Evolutionary conservation across 2,329 filamentous ascomycete genomes (phyloP).

Genomic region (Trichoderma aggressivum): DNA sequence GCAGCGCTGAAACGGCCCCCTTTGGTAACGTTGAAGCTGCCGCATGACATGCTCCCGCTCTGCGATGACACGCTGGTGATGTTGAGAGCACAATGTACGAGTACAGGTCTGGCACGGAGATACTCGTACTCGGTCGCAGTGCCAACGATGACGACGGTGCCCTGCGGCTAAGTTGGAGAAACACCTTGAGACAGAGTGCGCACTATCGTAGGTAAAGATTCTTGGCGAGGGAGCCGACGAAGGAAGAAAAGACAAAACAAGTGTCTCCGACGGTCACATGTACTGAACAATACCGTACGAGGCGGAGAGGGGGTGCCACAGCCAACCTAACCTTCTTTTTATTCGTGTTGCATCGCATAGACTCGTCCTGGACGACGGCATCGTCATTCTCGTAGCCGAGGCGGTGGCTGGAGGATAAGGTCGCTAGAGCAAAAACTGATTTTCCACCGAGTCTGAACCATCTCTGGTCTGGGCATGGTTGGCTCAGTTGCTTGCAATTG

Average conservation of each 20-base stretch:
- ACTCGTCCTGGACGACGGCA: not conserved
- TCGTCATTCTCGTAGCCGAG: conserved; percentile 6
- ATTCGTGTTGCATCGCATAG: not conserved
- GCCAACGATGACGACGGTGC: not conserved
- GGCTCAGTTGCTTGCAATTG: not conserved
- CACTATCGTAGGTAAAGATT: not conserved
- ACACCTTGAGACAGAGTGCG: not conserved
- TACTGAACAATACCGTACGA: not conserved
- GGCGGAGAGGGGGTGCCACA: conserved; percentile 3
- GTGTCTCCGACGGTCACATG: not conserved
- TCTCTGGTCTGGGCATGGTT: not conserved
- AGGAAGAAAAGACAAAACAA: not conserved
- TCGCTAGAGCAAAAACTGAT: not conserved
- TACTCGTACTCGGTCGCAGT: not conserved
- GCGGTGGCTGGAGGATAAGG: not conserved
- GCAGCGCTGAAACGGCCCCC: not conserved
- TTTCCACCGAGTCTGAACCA: not conserved
- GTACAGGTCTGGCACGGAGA: not conserved
- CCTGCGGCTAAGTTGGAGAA: not conserved
- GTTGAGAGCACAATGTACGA: not conserved
- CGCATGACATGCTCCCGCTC: not conserved
- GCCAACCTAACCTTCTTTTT: conserved; percentile 1
- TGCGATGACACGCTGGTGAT: not conserved
- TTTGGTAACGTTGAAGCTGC: not conserved
- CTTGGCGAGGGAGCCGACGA: conserved; percentile 1